phyloP scores from a whole-genome alignment of 139 green algal genomes.

The Haematococcus sp. region DNA sequence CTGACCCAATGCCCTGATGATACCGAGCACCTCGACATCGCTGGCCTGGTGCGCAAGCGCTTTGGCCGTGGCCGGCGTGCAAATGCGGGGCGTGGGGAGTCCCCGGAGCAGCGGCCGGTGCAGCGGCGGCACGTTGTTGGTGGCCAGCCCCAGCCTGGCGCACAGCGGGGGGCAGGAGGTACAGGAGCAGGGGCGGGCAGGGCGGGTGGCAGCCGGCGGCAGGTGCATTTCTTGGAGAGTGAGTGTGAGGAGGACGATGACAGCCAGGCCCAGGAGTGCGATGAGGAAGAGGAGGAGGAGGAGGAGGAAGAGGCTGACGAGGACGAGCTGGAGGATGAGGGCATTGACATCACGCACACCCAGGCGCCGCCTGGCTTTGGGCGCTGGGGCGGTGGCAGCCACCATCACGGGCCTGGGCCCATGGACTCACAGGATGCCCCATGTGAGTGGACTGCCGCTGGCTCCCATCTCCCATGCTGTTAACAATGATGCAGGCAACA shows the following conservation, averaged over 20 bases:
- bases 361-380: constrained; percentile 8
- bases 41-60: not conserved
- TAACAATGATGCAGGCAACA: not conserved
- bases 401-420: too few species aligned
- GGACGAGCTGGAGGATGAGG: constrained; percentile 1
- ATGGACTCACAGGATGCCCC: not conserved
- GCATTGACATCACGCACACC: constrained; percentile 9
- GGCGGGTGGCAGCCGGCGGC: not conserved
- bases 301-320: constrained; percentile 8
- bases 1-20: constrained; percentile 10
- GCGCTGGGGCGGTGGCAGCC: not conserved
- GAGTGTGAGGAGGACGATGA: not conserved
- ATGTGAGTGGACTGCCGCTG: constrained; percentile 1
- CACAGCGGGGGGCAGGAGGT: not conserved
- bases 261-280: not conserved
- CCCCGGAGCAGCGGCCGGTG: not conserved
- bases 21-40: constrained; percentile 2
- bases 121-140: not conserved
- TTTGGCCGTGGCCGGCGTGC: not conserved
- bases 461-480: not conserved
- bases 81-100: not conserved
- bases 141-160: not conserved
- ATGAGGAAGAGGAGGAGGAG: constrained; percentile 10
- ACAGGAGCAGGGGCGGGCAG: not conserved
- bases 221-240: not conserved